phyloP scores from a whole-genome alignment of 192 early-diverging fungal species.

The Geranomyces michiganensis region DNA sequence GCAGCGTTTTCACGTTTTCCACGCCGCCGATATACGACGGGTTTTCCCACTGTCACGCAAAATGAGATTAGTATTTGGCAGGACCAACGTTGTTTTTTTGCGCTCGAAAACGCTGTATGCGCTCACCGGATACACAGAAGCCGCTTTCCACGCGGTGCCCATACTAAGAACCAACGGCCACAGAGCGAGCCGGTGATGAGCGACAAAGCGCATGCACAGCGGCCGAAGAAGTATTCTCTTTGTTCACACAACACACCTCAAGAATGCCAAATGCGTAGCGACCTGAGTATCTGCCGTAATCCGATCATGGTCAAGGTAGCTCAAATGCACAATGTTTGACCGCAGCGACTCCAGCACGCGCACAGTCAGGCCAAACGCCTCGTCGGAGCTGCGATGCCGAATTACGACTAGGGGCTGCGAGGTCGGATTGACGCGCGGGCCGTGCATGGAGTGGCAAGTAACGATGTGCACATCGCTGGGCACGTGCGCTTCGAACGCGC shows the following conservation, averaged over 20 bases:
- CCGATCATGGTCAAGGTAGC: slow-evolving; percentile 85
- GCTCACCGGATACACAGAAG: slow-evolving; percentile 76
- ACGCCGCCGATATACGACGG: slow-evolving; percentile 89
- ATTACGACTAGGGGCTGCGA: slow-evolving; percentile 82
- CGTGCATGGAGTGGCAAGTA: slow-evolving; percentile 94
- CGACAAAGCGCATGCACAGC: neutral
- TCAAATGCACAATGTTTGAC: slow-evolving; percentile 78
- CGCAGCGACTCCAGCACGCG: slow-evolving; percentile 74
- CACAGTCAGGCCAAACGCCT: slow-evolving; percentile 61
- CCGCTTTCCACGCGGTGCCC: slow-evolving; percentile 91
- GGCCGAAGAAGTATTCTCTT: too few relatives aligned
- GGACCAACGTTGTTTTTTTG: too few relatives aligned
- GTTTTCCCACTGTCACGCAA: slow-evolving; percentile 71
- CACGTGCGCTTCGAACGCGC: slow-evolving; percentile 83
- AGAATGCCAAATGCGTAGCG: slow-evolving; percentile 92
- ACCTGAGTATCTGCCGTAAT: slow-evolving; percentile 99
- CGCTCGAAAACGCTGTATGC: too few relatives aligned
- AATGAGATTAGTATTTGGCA: neutral
- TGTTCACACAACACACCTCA: too few relatives aligned
- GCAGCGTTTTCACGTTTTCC: slow-evolving; percentile 95
- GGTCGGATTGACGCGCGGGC: slow-evolving; percentile 80
- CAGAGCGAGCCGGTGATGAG: neutral
- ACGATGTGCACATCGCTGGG: slow-evolving; percentile 93
- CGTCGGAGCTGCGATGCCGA: slow-evolving; percentile 69
- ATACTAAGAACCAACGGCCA: slow-evolving; percentile 53